Base-by-base conservation (phyloP, 2,329 filamentous ascomycete species). In the Fusarium torulosum region DNA sequence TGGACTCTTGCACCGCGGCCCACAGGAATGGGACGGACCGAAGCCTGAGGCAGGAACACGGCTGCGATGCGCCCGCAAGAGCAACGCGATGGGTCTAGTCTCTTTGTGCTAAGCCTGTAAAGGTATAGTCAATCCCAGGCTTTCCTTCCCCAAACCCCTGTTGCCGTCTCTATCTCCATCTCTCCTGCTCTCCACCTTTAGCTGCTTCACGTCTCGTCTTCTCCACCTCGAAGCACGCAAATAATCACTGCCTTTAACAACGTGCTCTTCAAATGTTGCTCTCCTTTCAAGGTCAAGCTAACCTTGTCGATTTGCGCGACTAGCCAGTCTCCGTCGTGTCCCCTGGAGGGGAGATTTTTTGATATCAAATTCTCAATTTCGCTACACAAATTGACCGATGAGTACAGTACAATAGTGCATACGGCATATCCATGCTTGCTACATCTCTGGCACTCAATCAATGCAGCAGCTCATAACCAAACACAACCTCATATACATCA, bases 161-260 rank as follows among this genome's bases (percentile, higher is more conserved):
- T 27, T 49, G 51, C 59, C 58, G 61, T 68, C 62, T 64, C 59
- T 40, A 23, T 59, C 54, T 54, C 58, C 46, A 61, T 61, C 20
- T 31, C 49, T 47, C 42, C 37, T 49, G 29, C 40, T 37, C 31
- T 62, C 58, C 52, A 52, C 52, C 33, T 61, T 53, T 43, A 41
- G 50, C 41, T 67, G 49, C 64, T 67, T 67, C 59, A 67, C 43
- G 51, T 35, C 33, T 66, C 43, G 51, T 31, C 33, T 66, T 50
- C 64, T 66, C 64, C 64, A 67, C 64, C 46, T 42, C 19, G 2
- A 23, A 68, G 60, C 59, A 66, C 53, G 64, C 64, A 67, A 67
- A 65, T 49, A 44, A 53, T 65, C 65, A 67, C 51, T 66, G 38
- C 25, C 25, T 56, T 56, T 42, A 45, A 52, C 65, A 69, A 69